Conservation (phyloP, 257 asterid species). For the Phtheirospermum japonicum region DNA sequence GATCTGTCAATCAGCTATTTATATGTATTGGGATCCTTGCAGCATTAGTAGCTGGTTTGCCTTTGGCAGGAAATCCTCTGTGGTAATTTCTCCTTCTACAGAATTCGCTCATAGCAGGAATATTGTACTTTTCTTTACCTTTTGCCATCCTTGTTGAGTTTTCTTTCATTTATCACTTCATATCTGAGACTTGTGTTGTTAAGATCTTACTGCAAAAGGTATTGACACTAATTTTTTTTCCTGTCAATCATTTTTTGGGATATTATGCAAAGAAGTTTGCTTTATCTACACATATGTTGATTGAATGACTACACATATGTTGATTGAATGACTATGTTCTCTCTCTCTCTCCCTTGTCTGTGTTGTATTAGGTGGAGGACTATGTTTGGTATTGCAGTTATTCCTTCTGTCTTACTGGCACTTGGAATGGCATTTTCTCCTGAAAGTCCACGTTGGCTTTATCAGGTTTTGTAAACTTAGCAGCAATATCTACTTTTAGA, state of each 20-base stretch:
- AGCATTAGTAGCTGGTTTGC: conserved; percentile 91
- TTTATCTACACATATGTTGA: not conserved
- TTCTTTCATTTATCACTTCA: not conserved
- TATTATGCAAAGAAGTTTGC: conserved; percentile 1
- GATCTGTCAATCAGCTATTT: conserved; percentile 88
- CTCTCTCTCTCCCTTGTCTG: conserved; percentile 10
- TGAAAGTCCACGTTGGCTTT: conserved; percentile 98
- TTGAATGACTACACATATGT: not conserved
- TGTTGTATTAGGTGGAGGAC: conserved; percentile 87
- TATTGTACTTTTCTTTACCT: not conserved
- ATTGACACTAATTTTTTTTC: not conserved
- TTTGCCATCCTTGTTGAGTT: not conserved
- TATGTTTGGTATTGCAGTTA: conserved; percentile 78
- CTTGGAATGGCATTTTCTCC: conserved; percentile 94
- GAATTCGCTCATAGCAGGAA: conserved; percentile 9
- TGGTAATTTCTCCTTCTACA: conserved; percentile 52
- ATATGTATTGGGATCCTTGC: conserved; percentile 90
- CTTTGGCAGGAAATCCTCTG: conserved; percentile 80
- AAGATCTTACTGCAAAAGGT: not conserved
- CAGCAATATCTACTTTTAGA: not conserved
- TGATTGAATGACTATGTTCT: not conserved
- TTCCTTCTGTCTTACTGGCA: conserved; percentile 79
- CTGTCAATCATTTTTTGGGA: not conserved
- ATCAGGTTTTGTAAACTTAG: conserved; percentile 45
- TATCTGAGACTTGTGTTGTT: not conserved